Base-by-base conservation (phyloP, 345 rosid genomes). In the Rubroshorea leprosula region DNA sequence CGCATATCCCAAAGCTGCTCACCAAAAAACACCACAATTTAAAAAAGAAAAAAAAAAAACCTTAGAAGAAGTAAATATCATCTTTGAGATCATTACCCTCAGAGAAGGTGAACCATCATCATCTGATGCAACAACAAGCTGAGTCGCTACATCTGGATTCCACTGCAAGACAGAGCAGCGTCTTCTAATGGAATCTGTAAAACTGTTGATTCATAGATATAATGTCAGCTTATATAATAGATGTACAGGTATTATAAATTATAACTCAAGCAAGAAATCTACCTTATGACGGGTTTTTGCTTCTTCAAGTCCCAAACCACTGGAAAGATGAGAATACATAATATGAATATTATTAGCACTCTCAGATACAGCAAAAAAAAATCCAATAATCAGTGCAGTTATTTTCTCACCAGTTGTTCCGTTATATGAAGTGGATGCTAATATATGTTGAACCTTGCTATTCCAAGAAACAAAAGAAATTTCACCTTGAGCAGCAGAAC, bases 1-100 rank as follows among this genome's bases (percentile, higher is more conserved):
- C 99, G 76, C 97, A 94, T 87, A 67, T 94, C 99, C 99, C 99
- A 90, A 70, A 94, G 96, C 99, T 90, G 89, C 46, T 54, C 43
- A 44, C 64, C 54, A 74, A 67, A 74, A 67, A 74, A 65, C n/a
- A 78, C 43, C 55, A 50, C 6, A 41, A 41, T 20, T 49, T 57
- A 39, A 43, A 26, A 51, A 44, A 43, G 22, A 25, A 54, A 10
- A 45, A 44, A 52, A 45, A 24, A 51, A 58, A 24, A 22, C 29
- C 35, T 57, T 60, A 45, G 49, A 21, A 44, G 56, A 48, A 61
- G 57, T 15, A 58, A 47, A 10, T 13, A 49, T 14, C 16, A 51
- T 19, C 16, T 11, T 22, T 8, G 14, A 69, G 50, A 50, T 29
- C 56, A 56, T 73, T 83, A 94, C 99, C 89, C 85, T 78, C 23